Conservation (phyloP, 2,329 filamentous ascomycete genomes). For the Colletotrichum paranaense region DNA sequence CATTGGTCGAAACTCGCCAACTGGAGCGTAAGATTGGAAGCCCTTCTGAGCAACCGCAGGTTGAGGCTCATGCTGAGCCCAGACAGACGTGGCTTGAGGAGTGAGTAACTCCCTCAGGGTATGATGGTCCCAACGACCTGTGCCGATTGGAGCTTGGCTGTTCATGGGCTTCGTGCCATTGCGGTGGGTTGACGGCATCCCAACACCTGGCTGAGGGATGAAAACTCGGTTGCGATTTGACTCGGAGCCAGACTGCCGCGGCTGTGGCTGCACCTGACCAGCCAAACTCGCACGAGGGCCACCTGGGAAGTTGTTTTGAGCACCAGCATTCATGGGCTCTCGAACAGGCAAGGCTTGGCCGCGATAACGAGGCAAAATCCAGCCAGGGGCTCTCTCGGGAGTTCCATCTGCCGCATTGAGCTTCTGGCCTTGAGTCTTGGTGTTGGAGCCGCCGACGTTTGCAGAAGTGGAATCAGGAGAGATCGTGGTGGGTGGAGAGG, state of each 20-base stretch:
- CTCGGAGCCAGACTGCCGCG: not conserved
- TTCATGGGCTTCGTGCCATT: no score
- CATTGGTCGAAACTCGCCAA: constrained; percentile 18
- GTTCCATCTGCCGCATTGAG: not conserved
- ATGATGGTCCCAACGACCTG: not conserved
- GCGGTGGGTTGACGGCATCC: not conserved
- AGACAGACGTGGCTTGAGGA: not conserved
- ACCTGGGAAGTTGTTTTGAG: not conserved
- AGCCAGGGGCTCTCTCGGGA: not conserved
- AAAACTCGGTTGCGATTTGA: not conserved
- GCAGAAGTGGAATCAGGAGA: not conserved
- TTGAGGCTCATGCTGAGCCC: not conserved
- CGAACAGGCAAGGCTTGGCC: not conserved
- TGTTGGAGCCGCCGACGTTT: not conserved
- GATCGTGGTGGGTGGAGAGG: not conserved
- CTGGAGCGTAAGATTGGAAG: not conserved
- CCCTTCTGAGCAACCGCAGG: not conserved
- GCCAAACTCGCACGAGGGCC: not conserved
- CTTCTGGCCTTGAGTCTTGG: not conserved
- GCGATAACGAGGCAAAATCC: not conserved
- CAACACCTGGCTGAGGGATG: not conserved
- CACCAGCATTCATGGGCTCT: not conserved
- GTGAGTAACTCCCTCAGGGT: not conserved
- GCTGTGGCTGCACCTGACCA: not conserved
- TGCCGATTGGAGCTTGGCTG: not conserved